These are phyloP conservation scores for Lecanicillium sp. DNA, from an alignment of 2,329 filamentous ascomycete species.

Conservation along the genomic window DNA sequence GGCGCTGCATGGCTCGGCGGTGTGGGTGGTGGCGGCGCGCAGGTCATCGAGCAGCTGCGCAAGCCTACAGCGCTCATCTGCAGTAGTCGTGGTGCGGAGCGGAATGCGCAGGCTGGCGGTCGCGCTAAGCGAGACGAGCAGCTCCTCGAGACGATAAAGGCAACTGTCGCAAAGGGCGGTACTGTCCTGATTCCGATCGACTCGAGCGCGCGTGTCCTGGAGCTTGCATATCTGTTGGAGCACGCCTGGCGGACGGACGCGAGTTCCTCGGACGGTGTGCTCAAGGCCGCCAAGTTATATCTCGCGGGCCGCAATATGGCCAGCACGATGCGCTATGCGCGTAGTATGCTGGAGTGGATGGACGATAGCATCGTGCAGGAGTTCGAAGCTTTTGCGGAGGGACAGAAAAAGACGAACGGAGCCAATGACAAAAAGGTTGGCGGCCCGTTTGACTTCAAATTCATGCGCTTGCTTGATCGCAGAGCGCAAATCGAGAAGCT, in stretches of 20 bases:
- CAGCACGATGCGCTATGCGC: slow-evolving; percentile 82
- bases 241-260: slow-evolving; percentile 76
- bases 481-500: slow-evolving; percentile 73
- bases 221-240: slow-evolving; percentile 87
- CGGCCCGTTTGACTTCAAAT: slow-evolving; percentile 85
- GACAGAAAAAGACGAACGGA: slow-evolving; percentile 39
- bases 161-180: slow-evolving; percentile 73
- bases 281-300: slow-evolving; percentile 60
- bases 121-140: slow-evolving; percentile 79
- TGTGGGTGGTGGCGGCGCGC: slow-evolving; percentile 70
- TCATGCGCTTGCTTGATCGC: slow-evolving; percentile 76
- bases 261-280: slow-evolving; percentile 42
- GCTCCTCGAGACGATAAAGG: slow-evolving; percentile 73
- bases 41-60: slow-evolving; percentile 88
- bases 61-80: slow-evolving; percentile 93
- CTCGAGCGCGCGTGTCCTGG: slow-evolving; percentile 88
- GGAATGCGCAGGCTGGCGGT: slow-evolving; percentile 62
- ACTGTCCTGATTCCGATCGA: slow-evolving; percentile 92
- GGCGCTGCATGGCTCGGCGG: slow-evolving; percentile 92
- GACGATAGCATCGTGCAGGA: slow-evolving; percentile 90
- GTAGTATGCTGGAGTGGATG: slow-evolving; percentile 99
- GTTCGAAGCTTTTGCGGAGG: slow-evolving; percentile 67
- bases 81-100: slow-evolving; percentile 74
- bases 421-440: slow-evolving; percentile 47
- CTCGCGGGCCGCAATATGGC: slow-evolving; percentile 81